These are phyloP conservation scores for Graphilbum sp. DNA, from an alignment of 2,329 filamentous ascomycete genomes.

Conservation along the genomic window DNA sequence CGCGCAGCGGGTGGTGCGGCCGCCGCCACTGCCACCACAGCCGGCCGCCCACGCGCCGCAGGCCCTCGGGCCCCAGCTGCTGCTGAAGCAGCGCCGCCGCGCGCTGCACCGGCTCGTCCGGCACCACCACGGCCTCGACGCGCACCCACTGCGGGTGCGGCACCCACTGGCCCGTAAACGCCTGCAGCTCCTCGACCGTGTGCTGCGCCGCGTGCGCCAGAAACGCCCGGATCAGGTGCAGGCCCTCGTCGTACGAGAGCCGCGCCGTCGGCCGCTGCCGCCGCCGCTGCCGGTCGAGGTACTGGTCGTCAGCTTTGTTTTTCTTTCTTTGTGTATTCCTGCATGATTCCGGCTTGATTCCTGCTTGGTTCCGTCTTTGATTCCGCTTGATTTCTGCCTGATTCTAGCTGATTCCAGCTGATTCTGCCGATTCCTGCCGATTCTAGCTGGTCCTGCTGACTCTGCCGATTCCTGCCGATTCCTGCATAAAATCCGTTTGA, in stretches of 20 bases:
- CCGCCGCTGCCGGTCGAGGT: slow-evolving; percentile 61
- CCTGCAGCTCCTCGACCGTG: slow-evolving; percentile 83
- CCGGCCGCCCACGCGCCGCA: slow-evolving; percentile 60
- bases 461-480: too few relatives aligned
- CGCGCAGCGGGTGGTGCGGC: slow-evolving; percentile 48
- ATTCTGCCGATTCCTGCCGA: too few relatives aligned
- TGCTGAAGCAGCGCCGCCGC: slow-evolving; percentile 52
- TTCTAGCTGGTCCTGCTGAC: too few relatives aligned
- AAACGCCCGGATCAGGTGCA: slow-evolving; percentile 76
- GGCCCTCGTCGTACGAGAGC: slow-evolving; percentile 85
- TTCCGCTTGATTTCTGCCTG: too few relatives aligned
- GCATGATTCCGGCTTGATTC: too few relatives aligned
- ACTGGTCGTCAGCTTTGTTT: too few relatives aligned
- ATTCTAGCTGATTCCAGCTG: too few relatives aligned
- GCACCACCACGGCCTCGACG: slow-evolving; percentile 51
- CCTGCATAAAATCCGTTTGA: too few relatives aligned
- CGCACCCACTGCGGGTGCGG: slow-evolving; percentile 80
- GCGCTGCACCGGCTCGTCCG: slow-evolving; percentile 42
- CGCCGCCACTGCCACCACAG: slow-evolving; percentile 85
- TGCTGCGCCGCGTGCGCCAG: slow-evolving; percentile 73
- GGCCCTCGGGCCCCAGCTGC: slow-evolving; percentile 64
- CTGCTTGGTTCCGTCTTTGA: too few relatives aligned
- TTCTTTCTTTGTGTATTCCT: too few relatives aligned
- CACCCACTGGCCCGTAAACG: slow-evolving; percentile 83
- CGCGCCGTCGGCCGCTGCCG: slow-evolving; percentile 73